Evolutionary conservation across 225 moss, liverwort and hornwort genomes (phyloP).

Genomic region (Physcomitrellopsis africana): DNA sequence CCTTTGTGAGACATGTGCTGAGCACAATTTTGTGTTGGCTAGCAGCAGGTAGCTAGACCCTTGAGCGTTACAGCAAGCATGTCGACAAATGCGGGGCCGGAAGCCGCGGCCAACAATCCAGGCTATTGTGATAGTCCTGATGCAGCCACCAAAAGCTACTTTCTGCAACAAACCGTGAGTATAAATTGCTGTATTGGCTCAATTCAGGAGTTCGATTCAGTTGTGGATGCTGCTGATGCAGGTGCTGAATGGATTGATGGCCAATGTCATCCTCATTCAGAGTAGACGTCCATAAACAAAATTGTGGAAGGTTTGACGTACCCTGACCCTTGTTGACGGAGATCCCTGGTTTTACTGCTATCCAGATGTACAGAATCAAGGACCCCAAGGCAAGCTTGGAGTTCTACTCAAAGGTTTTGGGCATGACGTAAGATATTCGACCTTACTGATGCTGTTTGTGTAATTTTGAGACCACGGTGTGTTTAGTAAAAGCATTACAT

Average conservation of each 20-base stretch:
- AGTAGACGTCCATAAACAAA: background rate
- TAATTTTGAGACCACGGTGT: background rate
- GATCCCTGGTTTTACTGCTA: background rate
- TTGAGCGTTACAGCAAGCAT: slow-evolving; percentile 35
- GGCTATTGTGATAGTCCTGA: slow-evolving; percentile 69
- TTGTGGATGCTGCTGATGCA: background rate
- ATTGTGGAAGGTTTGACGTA: no score
- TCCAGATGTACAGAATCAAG: slow-evolving; percentile 84
- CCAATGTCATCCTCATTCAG: background rate
- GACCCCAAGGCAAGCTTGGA: slow-evolving; percentile 79
- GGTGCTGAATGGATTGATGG: background rate
- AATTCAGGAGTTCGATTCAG: background rate
- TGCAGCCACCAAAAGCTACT: slow-evolving; percentile 65
- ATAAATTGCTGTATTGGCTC: background rate
- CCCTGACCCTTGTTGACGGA: background rate
- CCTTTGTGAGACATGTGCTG: background rate
- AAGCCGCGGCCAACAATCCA: slow-evolving; percentile 65
- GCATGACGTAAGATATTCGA: slow-evolving; percentile 74
- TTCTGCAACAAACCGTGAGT: slow-evolving; percentile 79
- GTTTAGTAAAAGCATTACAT: background rate
- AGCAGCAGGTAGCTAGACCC: slow-evolving; percentile 13
- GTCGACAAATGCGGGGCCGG: slow-evolving; percentile 35
- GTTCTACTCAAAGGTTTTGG: slow-evolving; percentile 75
- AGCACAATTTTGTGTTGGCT: background rate
- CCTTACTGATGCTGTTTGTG: background rate